phyloP scores from a whole-genome alignment of 2,329 filamentous ascomycete species.

The Sphaerostilbella broomeana region DNA sequence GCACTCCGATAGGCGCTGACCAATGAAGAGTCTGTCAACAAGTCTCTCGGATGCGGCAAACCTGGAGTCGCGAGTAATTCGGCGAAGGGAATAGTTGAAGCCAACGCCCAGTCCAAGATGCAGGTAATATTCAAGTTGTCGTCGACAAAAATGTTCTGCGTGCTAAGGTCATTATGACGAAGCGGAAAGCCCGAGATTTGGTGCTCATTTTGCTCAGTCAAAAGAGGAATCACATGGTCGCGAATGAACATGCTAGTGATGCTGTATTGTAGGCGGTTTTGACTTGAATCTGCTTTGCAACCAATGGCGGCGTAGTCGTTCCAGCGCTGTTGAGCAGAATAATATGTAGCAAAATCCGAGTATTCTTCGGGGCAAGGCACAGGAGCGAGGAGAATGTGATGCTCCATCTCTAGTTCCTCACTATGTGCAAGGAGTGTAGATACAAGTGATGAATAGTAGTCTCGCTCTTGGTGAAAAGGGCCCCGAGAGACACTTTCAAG shows the following conservation, averaged over 20 bases:
- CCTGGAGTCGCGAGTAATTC: no score
- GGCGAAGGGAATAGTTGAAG: no score
- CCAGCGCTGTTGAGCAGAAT: conserved; percentile 14
- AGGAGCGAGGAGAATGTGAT: conserved; percentile 15
- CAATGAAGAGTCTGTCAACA: no score
- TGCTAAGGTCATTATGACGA: no score
- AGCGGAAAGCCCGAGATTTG: no score
- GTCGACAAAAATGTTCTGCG: no score
- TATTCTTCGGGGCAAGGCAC: conserved; percentile 15
- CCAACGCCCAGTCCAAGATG: no score
- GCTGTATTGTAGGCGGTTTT: conserved; percentile 16
- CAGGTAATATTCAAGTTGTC: no score
- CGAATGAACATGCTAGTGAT: conserved; percentile 14
- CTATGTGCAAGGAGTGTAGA: conserved; percentile 15
- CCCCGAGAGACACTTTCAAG: conserved; percentile 13
- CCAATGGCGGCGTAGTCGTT: conserved; percentile 16
- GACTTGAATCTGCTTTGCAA: conserved; percentile 12
- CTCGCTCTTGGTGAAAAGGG: conserved; percentile 14
- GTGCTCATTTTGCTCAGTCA: not conserved
- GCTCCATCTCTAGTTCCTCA: conserved; percentile 15
- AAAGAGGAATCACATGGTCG: conserved; percentile 1
- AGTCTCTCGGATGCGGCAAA: no score
- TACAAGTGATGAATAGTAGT: conserved; percentile 14
- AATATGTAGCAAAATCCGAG: conserved; percentile 13
- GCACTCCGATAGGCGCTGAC: no score